Conservation (phyloP, 768 basidiomycete species). For the Tulasnella sp. region DNA sequence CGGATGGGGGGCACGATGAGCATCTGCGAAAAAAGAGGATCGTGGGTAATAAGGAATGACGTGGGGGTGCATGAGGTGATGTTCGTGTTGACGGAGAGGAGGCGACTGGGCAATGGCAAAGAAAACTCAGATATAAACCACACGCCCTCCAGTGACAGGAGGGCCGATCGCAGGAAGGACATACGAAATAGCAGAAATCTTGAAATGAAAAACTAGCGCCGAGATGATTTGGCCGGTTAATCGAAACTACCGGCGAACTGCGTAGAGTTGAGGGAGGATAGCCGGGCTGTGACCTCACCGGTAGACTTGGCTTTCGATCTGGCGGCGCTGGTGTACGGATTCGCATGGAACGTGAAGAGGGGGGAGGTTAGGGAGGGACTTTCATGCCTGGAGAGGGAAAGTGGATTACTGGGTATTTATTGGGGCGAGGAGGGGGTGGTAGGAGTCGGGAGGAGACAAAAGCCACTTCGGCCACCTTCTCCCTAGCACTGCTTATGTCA, state of each 20-base stretch:
- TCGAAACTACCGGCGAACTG: constrained; percentile 11
- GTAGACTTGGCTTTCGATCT: background rate
- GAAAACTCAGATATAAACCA: background rate
- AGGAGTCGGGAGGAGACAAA: background rate
- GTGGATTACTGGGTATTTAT: background rate
- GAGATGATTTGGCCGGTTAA: background rate
- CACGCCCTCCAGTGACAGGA: background rate
- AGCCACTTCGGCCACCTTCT: constrained; percentile 8
- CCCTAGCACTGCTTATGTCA: constrained; percentile 2
- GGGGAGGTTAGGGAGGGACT: background rate
- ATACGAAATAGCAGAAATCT: background rate
- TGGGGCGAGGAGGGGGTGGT: background rate
- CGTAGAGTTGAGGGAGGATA: background rate
- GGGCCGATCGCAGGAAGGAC: background rate
- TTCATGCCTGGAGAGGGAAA: background rate
- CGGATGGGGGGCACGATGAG: background rate
- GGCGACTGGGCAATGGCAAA: background rate
- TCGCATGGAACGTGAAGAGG: background rate
- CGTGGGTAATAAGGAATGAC: constrained; percentile 10
- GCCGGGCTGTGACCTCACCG: background rate
- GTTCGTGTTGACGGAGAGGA: background rate
- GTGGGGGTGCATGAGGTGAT: background rate
- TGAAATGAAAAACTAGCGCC: background rate
- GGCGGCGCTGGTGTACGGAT: background rate
- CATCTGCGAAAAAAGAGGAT: background rate